Evolutionary conservation across 805 yeast species (phyloP).

Genomic region (Ogataea siamensis): DNA sequence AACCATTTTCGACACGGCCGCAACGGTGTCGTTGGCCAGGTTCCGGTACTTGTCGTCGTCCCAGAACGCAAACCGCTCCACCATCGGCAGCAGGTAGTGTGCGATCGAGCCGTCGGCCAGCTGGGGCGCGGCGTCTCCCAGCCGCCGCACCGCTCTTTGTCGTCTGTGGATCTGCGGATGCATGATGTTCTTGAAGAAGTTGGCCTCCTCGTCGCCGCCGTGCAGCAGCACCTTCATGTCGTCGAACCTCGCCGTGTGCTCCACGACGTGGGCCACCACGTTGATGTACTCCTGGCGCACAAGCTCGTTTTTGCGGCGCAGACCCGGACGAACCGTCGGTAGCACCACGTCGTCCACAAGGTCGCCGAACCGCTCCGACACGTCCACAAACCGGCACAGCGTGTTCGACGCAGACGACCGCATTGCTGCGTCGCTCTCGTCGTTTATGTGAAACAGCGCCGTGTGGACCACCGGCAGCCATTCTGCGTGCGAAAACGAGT

Average conservation of each 20-base stretch:
- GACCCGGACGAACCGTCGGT: conserved; percentile 65
- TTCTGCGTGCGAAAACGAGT: conserved; percentile 45
- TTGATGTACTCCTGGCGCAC: conserved; percentile 71
- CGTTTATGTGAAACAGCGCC: conserved; percentile 68
- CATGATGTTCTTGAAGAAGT: conserved; percentile 55
- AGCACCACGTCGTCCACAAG: conserved; percentile 54
- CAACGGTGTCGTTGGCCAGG: conserved; percentile 63
- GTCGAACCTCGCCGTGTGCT: conserved; percentile 47
- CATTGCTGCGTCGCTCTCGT: conserved; percentile 74
- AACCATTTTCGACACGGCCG: conserved; percentile 58
- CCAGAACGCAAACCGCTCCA: conserved; percentile 73
- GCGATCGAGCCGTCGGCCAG: conserved; percentile 61
- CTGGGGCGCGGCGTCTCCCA: conserved; percentile 45
- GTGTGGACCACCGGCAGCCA: conserved; percentile 81
- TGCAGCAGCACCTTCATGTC: conserved; percentile 66
- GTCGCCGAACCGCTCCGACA: conserved; percentile 32
- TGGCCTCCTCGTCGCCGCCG: conserved; percentile 77
- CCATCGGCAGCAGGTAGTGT: conserved; percentile 78
- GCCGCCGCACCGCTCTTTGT: conserved; percentile 72
- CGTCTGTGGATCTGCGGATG: conserved; percentile 87
- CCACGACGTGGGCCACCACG: conserved; percentile 62
- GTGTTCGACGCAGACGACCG: conserved; percentile 72
- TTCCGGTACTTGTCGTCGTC: conserved; percentile 58
- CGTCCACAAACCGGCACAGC: conserved; percentile 63
- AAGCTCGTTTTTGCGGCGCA: conserved; percentile 58